Evolutionary conservation across 164 flowering plant species (phyloP), one percentile per base, ranked within the genome.

Genomic region (Piper longum): DNA sequence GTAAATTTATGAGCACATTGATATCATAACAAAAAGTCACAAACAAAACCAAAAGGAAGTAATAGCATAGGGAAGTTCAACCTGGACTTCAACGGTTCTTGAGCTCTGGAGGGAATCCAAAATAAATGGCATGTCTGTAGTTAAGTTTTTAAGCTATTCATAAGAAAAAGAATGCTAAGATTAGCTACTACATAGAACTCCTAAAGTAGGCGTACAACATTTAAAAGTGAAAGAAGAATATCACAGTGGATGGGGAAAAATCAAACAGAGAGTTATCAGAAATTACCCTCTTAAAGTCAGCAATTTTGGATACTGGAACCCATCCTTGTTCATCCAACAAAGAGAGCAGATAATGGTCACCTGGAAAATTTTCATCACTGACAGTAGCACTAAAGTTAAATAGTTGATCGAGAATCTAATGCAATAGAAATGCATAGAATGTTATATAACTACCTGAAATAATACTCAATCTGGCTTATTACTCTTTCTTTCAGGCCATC

Each of bases 251-350:
- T 26, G 36, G 36, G 42, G 39, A 6, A 18, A 18, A 39, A 7
- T 59, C 14, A 11, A 43, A n/a, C 39, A 4, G 17, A 4, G 2
- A 14, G 4, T 4, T 43, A 52, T 4, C 7, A 69, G 41, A 69
- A 63, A 74, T 57, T 81, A 93, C 97, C 84, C 95, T 80, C 62
- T 84, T 93, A 61, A 93, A 93, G 57, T 80, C 85, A 41, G 97
- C 93, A 74, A 93, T 79, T 5, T 39, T 71, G 16, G 83, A 73
- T 70, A 90, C 75, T 4, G 88, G 72, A 73, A 89, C 96, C 97
- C 97, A 93, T 64, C 98, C 98, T 69, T 89, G 78, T 43, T 73
- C 80, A 72, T 93, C 95, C 96, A 93, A 84, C 73, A 82, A 74
- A 54, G 86, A 78, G 66, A 79, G 78, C 73, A 93, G 76, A 74